Evolutionary conservation across 1,139 yeast genomes (phyloP).

Genomic region (Debaryomyces robertsiae): DNA sequence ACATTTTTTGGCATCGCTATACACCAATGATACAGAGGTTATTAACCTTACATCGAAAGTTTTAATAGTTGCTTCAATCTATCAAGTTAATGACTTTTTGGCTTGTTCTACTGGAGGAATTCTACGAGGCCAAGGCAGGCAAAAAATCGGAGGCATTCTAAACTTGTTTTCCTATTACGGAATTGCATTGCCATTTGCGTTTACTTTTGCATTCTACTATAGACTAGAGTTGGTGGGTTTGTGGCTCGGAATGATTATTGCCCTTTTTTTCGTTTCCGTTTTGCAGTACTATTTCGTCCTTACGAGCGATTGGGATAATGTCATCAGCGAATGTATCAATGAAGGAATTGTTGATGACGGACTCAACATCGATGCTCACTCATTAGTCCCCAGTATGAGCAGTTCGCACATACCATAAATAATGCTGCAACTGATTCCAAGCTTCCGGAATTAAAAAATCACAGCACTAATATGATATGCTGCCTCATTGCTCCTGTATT

Average conservation of each 20-base stretch:
- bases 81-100: conserved; percentile 59
- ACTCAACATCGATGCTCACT: conserved; percentile 33
- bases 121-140: conserved; percentile 69
- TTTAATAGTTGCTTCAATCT: conserved; percentile 56
- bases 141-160: conserved; percentile 62
- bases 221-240: conserved; percentile 52
- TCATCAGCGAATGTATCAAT: conserved; percentile 46
- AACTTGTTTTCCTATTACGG: conserved; percentile 59
- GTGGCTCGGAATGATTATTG: conserved; percentile 65
- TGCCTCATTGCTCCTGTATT: too few species aligned
- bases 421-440: too few species aligned
- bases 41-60: conserved; percentile 52
- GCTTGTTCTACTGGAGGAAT: conserved; percentile 61
- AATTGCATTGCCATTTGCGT: conserved; percentile 62
- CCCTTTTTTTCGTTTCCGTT: conserved; percentile 49
- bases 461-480: too few species aligned
- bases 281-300: conserved; percentile 49
- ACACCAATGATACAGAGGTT: conserved; percentile 54
- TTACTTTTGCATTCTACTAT: conserved; percentile 51
- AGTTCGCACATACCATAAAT: conserved; percentile 16
- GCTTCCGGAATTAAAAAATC: too few species aligned
- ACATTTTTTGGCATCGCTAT: conserved; percentile 45
- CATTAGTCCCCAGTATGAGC: conserved; percentile 40
- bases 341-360: conserved; percentile 46
- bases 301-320: conserved; percentile 58